Evolutionary conservation across 73 alveolate genomes (phyloP).

Genomic region (Paramecium sonneborni): DNA sequence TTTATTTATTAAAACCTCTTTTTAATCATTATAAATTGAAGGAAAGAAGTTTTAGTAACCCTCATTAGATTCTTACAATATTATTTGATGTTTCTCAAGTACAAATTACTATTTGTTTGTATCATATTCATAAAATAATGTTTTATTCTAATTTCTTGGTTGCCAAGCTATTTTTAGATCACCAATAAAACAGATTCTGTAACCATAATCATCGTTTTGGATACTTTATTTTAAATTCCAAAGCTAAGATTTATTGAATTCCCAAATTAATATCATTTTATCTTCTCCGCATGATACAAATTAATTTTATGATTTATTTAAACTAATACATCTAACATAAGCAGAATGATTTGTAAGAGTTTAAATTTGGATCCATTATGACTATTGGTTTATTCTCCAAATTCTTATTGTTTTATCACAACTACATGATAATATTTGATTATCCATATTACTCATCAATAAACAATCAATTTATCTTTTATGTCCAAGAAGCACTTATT

Average conservation of each 20-base stretch:
- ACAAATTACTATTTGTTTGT: not conserved
- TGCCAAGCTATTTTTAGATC: not conserved
- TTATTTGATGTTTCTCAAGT: not conserved
- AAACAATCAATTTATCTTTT: not conserved
- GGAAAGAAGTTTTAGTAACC: not conserved
- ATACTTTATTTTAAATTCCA: not conserved
- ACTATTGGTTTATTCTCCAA: not conserved
- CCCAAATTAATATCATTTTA: not conserved
- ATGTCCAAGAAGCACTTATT: not conserved
- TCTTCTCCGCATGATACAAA: conserved; percentile 1
- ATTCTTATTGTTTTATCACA: not conserved
- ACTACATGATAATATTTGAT: not conserved
- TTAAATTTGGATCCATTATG: not conserved
- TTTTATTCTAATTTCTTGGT: not conserved
- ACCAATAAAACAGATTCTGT: not conserved
- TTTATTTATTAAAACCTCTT: not conserved
- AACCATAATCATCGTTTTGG: not conserved
- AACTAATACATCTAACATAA: not conserved
- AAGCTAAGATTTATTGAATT: not conserved
- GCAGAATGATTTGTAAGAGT: not conserved
- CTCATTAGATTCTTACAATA: not conserved
- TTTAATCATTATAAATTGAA: not conserved
- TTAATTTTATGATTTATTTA: not conserved
- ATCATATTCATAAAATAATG: not conserved
- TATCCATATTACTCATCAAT: not conserved